Conservation (phyloP, 192 early-diverging fungal species). For the Podila clonocystis region DNA sequence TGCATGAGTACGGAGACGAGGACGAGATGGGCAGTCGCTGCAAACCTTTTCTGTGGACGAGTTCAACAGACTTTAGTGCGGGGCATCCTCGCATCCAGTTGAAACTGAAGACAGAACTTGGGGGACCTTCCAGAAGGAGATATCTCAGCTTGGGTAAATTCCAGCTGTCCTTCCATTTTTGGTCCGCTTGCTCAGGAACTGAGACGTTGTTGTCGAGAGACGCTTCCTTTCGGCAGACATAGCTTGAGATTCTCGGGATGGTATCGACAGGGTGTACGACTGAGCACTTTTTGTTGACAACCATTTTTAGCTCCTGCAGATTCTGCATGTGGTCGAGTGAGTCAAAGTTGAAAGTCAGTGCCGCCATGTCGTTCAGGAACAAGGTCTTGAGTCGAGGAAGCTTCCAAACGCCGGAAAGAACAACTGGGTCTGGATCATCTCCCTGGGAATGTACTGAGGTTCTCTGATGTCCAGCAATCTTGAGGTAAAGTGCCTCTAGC, state of each 20-base stretch:
- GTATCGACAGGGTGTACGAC: not conserved
- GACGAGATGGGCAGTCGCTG: not conserved
- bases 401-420: not conserved
- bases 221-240: not conserved
- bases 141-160: constrained; percentile 2
- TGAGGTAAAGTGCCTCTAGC: not conserved
- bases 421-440: too few relatives aligned
- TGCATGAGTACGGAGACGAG: too few relatives aligned
- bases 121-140: constrained; percentile 1
- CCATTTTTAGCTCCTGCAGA: not conserved
- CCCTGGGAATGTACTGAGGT: too few relatives aligned
- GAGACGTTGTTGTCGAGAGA: not conserved
- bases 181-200: not conserved
- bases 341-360: constrained; percentile 21
- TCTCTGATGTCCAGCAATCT: too few relatives aligned
- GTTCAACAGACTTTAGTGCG: not conserved
- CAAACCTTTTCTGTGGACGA: not conserved
- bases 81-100: constrained; percentile 14
- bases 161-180: constrained; percentile 7
- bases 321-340: constrained; percentile 13
- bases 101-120: constrained; percentile 9
- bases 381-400: constrained; percentile 13
- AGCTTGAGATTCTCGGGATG: not conserved
- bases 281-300: not conserved
- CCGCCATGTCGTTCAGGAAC: not conserved